phyloP scores from a whole-genome alignment of 371 early-diverging fungal genomes.

The Lichtheimia corymbifera region DNA sequence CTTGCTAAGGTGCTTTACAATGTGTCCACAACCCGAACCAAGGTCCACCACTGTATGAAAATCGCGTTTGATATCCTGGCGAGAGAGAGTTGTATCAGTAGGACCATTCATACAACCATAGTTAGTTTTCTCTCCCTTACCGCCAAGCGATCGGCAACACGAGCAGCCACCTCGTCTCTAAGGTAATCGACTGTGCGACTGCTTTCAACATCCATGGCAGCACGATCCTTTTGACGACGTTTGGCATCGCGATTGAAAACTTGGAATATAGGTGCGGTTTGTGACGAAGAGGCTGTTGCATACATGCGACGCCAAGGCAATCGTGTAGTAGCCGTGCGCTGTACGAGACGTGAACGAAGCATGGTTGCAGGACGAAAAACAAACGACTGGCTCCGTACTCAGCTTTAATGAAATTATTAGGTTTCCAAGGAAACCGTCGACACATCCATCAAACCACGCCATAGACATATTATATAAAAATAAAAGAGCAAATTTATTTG shows the following conservation, averaged over 20 bases:
- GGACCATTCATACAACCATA: neutral
- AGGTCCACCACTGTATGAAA: constrained; percentile 87
- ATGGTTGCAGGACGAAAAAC: constrained; percentile 3
- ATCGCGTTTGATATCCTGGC: constrained; percentile 79
- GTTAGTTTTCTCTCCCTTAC: constrained; percentile 43
- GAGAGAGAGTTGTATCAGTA: neutral
- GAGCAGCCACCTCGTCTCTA: constrained; percentile 86
- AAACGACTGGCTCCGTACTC: neutral
- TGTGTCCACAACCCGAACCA: constrained; percentile 89
- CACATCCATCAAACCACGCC: too few relatives aligned
- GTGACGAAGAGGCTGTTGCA: constrained; percentile 23
- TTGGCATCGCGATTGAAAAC: constrained; percentile 82
- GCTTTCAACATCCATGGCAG: constrained; percentile 58
- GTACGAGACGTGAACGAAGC: constrained; percentile 10
- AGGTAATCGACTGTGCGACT: constrained; percentile 90
- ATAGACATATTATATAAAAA: too few relatives aligned
- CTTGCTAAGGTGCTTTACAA: constrained; percentile 77
- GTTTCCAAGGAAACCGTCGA: too few relatives aligned
- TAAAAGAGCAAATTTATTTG: too few relatives aligned
- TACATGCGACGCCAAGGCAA: constrained; percentile 14
- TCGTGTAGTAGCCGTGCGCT: neutral
- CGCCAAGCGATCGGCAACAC: constrained; percentile 87
- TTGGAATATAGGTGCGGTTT: constrained; percentile 46
- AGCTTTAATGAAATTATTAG: too few relatives aligned
- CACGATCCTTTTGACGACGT: constrained; percentile 76